phyloP scores from a whole-genome alignment of 805 yeast species.

The Suhomyces sp. region DNA sequence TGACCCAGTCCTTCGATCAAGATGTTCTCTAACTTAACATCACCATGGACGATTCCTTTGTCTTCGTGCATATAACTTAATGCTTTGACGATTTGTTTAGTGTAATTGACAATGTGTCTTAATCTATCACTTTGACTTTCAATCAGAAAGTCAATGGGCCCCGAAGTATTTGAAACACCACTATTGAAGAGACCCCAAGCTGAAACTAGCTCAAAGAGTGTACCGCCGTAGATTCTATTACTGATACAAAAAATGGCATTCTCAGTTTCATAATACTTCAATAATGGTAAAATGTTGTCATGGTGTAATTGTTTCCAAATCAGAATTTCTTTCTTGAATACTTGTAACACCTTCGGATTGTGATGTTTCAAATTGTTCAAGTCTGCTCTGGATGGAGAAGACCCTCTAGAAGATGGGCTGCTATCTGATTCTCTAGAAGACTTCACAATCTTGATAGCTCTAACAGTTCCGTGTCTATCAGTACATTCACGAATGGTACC shows the following conservation, averaged over 20 bases:
- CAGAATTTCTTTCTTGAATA: slow-evolving; percentile 67
- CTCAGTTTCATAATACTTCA: slow-evolving; percentile 60
- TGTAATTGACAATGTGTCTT: slow-evolving; percentile 29
- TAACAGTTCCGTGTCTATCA: slow-evolving; percentile 29
- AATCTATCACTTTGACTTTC: slow-evolving; percentile 34
- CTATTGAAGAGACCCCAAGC: slow-evolving; percentile 56
- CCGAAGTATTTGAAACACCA: slow-evolving; percentile 25
- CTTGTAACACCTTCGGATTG: slow-evolving; percentile 50
- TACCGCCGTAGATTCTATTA: slow-evolving; percentile 68
- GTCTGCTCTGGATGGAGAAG: slow-evolving; percentile 9
- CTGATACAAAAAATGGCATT: slow-evolving; percentile 72
- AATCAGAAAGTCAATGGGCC: slow-evolving; percentile 29
- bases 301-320: slow-evolving; percentile 76
- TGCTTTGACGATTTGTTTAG: slow-evolving; percentile 57
- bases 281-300: slow-evolving; percentile 60
- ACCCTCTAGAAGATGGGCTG: slow-evolving; percentile 4
- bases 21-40: slow-evolving; percentile 79
- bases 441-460: slow-evolving; percentile 64
- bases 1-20: slow-evolving; percentile 45
- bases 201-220: slow-evolving; percentile 72
- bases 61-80: slow-evolving; percentile 56
- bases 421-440: slow-evolving; percentile 22
- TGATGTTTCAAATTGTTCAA: slow-evolving; percentile 20
- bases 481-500: slow-evolving; percentile 77
- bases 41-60: slow-evolving; percentile 73